These are phyloP conservation scores for Trametopsis cervina DNA, from an alignment of 768 basidiomycete species.

Conservation along the genomic window DNA sequence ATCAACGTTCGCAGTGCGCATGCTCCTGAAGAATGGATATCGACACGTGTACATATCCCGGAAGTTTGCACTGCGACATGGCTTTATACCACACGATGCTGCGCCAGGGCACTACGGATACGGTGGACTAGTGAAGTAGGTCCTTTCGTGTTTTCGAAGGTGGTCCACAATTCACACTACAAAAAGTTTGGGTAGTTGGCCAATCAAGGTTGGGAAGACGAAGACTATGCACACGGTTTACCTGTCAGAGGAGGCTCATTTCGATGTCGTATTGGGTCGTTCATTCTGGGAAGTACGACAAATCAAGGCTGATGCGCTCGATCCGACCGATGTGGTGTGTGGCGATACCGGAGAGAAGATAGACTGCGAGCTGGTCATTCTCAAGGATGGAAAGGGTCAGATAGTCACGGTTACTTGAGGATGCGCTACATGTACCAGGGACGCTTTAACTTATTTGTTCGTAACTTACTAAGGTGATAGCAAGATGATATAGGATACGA, in stretches of 20 bases:
- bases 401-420: constrained; percentile 78
- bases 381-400: constrained; percentile 87
- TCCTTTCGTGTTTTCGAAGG: not conserved
- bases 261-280: constrained; percentile 90
- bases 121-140: constrained; percentile 67
- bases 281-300: constrained; percentile 74
- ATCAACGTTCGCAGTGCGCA: constrained; percentile 51
- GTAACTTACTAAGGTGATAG: not conserved
- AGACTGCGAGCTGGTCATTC: constrained; percentile 85
- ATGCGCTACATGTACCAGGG: not conserved
- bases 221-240: constrained; percentile 54
- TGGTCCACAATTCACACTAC: not conserved
- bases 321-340: constrained; percentile 87
- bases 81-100: constrained; percentile 83
- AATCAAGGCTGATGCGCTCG: constrained; percentile 73
- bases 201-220: constrained; percentile 57
- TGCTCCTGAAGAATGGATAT: constrained; percentile 90
- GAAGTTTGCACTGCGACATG: constrained; percentile 82
- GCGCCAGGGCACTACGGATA: constrained; percentile 94
- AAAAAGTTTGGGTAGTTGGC: constrained; percentile 67
- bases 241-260: constrained; percentile 91
- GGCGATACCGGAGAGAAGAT: constrained; percentile 90
- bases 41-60: constrained; percentile 94
- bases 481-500: not conserved
- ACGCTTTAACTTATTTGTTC: not conserved